phyloP scores from a whole-genome alignment of 441 rosid genomes.

The Hura crepitans region DNA sequence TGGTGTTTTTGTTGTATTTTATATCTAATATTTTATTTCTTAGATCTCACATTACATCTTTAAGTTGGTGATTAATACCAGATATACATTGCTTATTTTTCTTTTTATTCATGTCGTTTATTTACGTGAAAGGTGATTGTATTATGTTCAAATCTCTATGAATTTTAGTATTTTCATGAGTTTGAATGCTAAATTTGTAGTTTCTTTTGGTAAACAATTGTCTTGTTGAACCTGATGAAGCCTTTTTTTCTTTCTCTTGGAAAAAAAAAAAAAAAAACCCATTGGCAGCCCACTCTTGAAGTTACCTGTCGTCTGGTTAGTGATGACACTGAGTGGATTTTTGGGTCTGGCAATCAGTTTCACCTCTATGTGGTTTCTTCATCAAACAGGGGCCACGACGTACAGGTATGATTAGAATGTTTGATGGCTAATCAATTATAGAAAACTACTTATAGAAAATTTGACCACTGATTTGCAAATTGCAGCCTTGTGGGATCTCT shows the following conservation, averaged over 20 bases:
- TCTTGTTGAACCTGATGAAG: background rate
- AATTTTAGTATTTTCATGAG: background rate
- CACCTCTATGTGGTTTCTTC: conserved; percentile 99
- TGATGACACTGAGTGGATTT: conserved; percentile 84
- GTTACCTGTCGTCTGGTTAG: conserved; percentile 82
- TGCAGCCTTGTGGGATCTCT: conserved; percentile 93
- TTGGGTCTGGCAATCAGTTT: conserved; percentile 96
- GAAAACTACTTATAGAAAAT: conserved; percentile 6
- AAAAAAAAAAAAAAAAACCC: too few species aligned
- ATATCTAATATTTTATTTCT: background rate
- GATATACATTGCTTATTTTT: background rate
- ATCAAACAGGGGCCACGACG: conserved; percentile 98
- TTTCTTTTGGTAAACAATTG: background rate
- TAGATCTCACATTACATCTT: background rate
- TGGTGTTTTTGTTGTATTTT: background rate
- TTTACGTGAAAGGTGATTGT: background rate
- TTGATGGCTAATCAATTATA: background rate
- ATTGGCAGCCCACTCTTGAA: conserved; percentile 74
- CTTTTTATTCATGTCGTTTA: background rate
- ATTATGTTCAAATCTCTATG: background rate
- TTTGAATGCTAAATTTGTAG: background rate
- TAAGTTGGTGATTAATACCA: background rate
- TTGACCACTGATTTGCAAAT: conserved; percentile 25
- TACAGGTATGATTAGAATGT: conserved; percentile 56
- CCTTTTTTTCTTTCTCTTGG: conserved; percentile 1